Evolutionary conservation across 441 rosid species (phyloP).

Genomic region (Euphorbia schlechtendalii): DNA sequence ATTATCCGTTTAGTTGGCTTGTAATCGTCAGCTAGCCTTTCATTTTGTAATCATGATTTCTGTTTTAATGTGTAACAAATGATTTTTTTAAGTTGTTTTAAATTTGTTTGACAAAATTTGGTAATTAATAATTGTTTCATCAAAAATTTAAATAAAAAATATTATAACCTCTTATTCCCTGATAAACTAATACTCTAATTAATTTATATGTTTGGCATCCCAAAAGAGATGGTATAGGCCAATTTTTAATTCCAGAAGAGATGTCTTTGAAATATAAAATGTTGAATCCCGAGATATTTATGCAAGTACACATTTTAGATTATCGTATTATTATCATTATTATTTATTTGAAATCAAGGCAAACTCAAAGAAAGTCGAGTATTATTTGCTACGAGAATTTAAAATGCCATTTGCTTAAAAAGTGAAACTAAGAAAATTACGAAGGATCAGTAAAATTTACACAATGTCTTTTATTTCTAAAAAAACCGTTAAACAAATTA

Average conservation of each 20-base stretch:
- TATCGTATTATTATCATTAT: no score
- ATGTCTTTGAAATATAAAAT: not conserved
- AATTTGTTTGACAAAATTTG: no score
- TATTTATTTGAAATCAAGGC: not conserved
- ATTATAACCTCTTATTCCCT: not conserved
- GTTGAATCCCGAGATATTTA: not conserved
- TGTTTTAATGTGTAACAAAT: not conserved
- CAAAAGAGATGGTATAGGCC: not conserved
- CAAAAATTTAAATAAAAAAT: no score
- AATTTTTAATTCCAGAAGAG: not conserved
- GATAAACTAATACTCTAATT: not conserved
- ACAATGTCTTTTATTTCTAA: no score
- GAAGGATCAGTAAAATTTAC: no score
- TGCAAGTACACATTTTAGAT: not conserved
- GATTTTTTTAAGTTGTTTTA: no score
- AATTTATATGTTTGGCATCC: not conserved
- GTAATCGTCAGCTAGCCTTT: not conserved
- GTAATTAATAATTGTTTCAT: no score
- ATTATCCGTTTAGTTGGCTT: not conserved
- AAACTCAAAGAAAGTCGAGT: not conserved
- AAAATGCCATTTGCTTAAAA: no score
- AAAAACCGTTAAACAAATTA: no score
- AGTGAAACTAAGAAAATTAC: no score
- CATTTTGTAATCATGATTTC: not conserved
- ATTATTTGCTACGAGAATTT: no score